Evolutionary conservation across 352 stramenopile species (phyloP).

Genomic region (Globisporangium spinosum): DNA sequence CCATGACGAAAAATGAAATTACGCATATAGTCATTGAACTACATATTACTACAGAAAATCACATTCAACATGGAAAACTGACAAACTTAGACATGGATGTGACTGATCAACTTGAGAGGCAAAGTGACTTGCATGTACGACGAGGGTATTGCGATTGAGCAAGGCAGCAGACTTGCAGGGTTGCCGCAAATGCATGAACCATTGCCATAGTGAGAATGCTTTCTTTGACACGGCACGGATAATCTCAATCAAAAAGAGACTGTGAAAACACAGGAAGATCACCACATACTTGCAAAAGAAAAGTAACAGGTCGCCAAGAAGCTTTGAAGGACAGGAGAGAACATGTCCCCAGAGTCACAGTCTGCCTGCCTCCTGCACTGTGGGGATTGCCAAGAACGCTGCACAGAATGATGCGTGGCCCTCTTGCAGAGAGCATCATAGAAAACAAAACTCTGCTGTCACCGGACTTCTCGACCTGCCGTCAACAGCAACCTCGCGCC

Average conservation of each 20-base stretch:
- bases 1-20: background rate
- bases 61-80: background rate
- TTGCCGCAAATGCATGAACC: background rate
- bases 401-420: background rate
- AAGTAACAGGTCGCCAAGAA: background rate
- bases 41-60: background rate
- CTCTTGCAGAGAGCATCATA: background rate
- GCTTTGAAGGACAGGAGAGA: background rate
- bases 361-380: background rate
- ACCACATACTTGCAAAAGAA: background rate
- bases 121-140: background rate
- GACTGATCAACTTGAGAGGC: no score
- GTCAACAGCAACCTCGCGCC: background rate
- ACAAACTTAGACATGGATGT: background rate
- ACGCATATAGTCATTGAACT: background rate
- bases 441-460: background rate
- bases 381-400: background rate
- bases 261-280: background rate
- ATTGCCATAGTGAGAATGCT: background rate
- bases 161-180: background rate
- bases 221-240: background rate
- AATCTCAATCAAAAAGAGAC: no score
- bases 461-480: background rate
- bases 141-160: background rate
- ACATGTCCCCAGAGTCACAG: background rate